Conservation (phyloP, 2,329 filamentous ascomycete species). For the Beauveria pseudobassiana region DNA sequence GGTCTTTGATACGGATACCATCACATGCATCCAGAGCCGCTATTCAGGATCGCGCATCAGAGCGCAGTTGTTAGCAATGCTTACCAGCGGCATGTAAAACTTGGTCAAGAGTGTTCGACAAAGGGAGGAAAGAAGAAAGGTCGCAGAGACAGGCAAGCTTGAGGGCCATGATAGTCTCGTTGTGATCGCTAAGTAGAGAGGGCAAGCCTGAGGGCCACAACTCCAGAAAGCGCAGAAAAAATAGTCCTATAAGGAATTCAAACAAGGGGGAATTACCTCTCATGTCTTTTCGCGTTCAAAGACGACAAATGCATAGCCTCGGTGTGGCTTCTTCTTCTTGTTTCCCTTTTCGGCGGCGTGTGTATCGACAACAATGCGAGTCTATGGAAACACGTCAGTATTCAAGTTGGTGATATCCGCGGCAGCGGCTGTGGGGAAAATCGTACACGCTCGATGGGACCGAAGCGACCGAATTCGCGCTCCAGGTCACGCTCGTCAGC, state of each 20-base stretch:
- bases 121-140: slow-evolving; percentile 19
- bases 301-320: slow-evolving; percentile 93
- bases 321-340: slow-evolving; percentile 74
- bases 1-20: slow-evolving; percentile 86
- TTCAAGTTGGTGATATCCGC: too few relatives aligned
- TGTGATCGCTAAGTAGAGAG: slow-evolving; percentile 28
- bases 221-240: slow-evolving; percentile 25
- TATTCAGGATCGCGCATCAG: slow-evolving; percentile 52
- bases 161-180: slow-evolving; percentile 46
- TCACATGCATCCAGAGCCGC: slow-evolving; percentile 83
- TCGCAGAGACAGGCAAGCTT: slow-evolving; percentile 46
- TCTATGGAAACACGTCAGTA: slow-evolving; percentile 40
- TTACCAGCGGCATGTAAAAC: slow-evolving; percentile 39
- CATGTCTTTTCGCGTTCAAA: slow-evolving; percentile 97
- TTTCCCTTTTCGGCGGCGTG: slow-evolving; percentile 61
- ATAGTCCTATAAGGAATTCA: slow-evolving; percentile 25
- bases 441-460: slow-evolving; percentile 82
- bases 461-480: slow-evolving; percentile 87
- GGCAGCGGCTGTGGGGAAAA: not conserved
- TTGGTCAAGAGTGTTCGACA: slow-evolving; percentile 13
- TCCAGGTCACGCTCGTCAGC: slow-evolving; percentile 85
- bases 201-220: slow-evolving; percentile 37
- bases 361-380: slow-evolving; percentile 77
- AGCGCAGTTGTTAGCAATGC: slow-evolving; percentile 61
- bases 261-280: slow-evolving; percentile 66